Conservation (phyloP, 441 rosid genomes). For the Erodium texanum region DNA sequence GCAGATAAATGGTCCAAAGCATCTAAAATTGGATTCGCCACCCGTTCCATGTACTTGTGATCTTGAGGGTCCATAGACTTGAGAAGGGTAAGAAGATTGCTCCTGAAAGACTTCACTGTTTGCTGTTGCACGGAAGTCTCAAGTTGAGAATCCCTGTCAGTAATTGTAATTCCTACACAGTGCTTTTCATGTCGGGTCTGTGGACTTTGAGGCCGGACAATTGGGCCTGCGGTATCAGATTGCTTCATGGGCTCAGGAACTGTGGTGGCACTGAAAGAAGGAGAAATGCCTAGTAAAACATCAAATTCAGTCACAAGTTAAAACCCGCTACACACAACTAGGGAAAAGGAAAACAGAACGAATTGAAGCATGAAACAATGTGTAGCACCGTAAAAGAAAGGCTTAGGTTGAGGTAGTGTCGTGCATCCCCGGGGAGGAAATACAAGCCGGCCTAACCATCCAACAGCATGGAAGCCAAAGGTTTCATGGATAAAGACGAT, state of each 20-base stretch:
- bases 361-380: not conserved
- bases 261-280: not conserved
- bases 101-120: slow-evolving; percentile 2
- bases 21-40: slow-evolving; percentile 8
- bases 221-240: not conserved
- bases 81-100: slow-evolving; percentile 7
- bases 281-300: not conserved
- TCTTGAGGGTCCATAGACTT: slow-evolving; percentile 7
- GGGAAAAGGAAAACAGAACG: not conserved
- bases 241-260: not conserved
- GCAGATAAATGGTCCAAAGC: slow-evolving; percentile 11
- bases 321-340: not conserved
- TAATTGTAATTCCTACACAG: not conserved
- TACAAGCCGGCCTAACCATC: slow-evolving; percentile 6
- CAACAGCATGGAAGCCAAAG: not conserved
- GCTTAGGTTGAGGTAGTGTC: not conserved
- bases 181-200: not conserved
- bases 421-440: not conserved
- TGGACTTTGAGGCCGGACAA: not conserved
- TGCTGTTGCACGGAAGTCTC: not conserved
- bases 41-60: slow-evolving; percentile 7
- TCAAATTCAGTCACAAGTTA: not conserved
- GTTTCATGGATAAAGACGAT: not conserved
- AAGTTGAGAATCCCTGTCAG: not conserved
- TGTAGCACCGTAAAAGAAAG: not conserved